Base-by-base conservation (phyloP, 73 alveolate genomes). In the Breviolum minutum region DNA sequence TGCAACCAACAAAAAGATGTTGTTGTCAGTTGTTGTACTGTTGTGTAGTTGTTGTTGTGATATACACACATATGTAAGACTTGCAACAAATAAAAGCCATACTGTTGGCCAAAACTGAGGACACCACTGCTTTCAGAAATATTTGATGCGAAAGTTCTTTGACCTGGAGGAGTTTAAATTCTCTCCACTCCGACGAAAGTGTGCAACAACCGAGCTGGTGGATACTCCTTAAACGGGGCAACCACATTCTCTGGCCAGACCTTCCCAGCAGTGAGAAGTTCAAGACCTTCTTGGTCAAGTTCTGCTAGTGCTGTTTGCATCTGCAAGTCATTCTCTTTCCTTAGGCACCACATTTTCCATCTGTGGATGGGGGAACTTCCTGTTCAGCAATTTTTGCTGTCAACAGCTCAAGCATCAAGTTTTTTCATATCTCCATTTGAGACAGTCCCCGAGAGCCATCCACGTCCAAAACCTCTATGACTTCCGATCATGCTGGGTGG, bases 261-360 rank as follows among this genome's bases (percentile, higher is more conserved):
- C 98, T 92, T 81, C n/a, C 98, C 98, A 24, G 64, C 61, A 6
- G 30, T 26, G 10, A 81, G 66, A 48, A 92, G 76, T 54, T 76
- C 80, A 40, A 92, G 61, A 63, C 74, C 98, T 63, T 73, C 82
- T 7, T 30, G 54, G 54, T 81, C 87, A 32, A 92, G 90, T 32
- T 74, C 98, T 22, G 74, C 74, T 79, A 92, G 71, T 9, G 87
- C 89, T 48, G 91, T 60, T 6, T 81, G 79, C 91, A 92, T 73
- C 68, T 92, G 98, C 80, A 92, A 68, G 26, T 80, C 98, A 17
- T 92, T 81, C 90, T 92, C 98, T 62, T 92, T 92, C 98, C 98
- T 92, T 69, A 17, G 26, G 27, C 80, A 69, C 54, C 54, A 40
- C n/a, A n/a, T n/a, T n/a, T n/a, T 40, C 54, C 54, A 40, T 40